phyloP scores from a whole-genome alignment of 192 early-diverging fungal genomes.

The Coemansia biformis region DNA sequence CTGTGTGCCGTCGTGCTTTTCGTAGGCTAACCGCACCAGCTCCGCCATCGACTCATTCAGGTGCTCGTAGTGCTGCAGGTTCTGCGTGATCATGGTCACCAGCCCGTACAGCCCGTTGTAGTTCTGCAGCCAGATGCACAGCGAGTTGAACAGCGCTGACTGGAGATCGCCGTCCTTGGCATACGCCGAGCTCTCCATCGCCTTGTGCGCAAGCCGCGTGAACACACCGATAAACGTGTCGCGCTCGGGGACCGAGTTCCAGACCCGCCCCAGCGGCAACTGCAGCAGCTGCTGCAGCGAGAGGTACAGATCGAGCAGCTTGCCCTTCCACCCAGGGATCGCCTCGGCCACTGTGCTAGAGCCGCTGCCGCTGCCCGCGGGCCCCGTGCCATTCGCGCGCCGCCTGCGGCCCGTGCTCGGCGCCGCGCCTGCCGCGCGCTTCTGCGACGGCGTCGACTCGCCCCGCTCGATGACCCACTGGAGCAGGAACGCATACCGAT shows the following conservation, averaged over 20 bases:
- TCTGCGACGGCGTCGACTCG: slow-evolving; percentile 54
- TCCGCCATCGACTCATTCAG: slow-evolving; percentile 78
- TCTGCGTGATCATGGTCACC: slow-evolving; percentile 73
- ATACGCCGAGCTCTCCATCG: slow-evolving; percentile 73
- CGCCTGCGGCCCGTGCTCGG: slow-evolving; percentile 31
- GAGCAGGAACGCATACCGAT: slow-evolving; percentile 79
- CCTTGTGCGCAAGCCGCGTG: slow-evolving; percentile 68
- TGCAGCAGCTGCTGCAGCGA: slow-evolving; percentile 35
- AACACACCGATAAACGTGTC: slow-evolving; percentile 56
- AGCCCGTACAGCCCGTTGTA: slow-evolving; percentile 74
- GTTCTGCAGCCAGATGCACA: slow-evolving; percentile 72
- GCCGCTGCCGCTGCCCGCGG: slow-evolving; percentile 14
- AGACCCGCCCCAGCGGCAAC: slow-evolving; percentile 58
- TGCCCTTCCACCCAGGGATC: slow-evolving; percentile 39
- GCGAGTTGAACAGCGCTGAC: slow-evolving; percentile 55
- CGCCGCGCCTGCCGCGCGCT: slow-evolving; percentile 5
- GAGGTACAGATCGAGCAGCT: slow-evolving; percentile 35
- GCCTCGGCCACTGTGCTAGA: slow-evolving; percentile 31
- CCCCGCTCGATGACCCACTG: slow-evolving; percentile 73
- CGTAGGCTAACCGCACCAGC: slow-evolving; percentile 59
- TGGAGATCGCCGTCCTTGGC: slow-evolving; percentile 61
- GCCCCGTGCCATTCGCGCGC: slow-evolving; percentile 18
- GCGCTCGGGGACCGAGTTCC: slow-evolving; percentile 53
- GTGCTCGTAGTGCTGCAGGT: slow-evolving; percentile 81
- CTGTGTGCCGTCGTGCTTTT: slow-evolving; percentile 60